Evolutionary conservation across 495 filamentous ascomycete species (phyloP).

Genomic region (Tuber borchii): DNA sequence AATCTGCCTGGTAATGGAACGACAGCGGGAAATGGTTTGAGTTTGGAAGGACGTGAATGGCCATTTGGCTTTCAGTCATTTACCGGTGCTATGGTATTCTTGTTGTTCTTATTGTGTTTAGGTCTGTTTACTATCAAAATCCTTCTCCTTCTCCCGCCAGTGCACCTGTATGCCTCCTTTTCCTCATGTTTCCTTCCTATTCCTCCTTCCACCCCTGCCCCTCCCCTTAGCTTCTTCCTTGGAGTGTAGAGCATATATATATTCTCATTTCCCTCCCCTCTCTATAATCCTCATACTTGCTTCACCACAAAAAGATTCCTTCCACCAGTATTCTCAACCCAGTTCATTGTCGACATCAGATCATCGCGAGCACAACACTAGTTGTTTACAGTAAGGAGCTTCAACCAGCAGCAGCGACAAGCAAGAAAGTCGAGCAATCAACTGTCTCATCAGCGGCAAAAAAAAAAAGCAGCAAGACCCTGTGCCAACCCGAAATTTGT

Average conservation of each 20-base stretch:
- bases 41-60: neutral
- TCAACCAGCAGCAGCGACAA: neutral
- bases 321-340: neutral
- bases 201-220: neutral
- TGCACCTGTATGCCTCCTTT: conserved; percentile 1
- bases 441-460: neutral
- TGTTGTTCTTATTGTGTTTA: neutral
- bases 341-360: neutral
- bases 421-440: neutral
- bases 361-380: neutral
- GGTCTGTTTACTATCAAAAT: conserved; percentile 1
- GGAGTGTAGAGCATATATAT: neutral
- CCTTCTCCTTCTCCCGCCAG: neutral
- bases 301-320: neutral
- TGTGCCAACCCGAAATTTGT: neutral
- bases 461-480: neutral
- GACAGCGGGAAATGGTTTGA: neutral
- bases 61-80: neutral
- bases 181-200: neutral
- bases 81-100: neutral
- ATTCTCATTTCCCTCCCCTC: neutral
- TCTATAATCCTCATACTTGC: neutral
- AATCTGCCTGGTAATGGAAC: conserved; percentile 3
- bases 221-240: neutral
- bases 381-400: neutral